Conservation (phyloP, 1,284 basidiomycete species). For the Bondarzewia mesenterica region DNA sequence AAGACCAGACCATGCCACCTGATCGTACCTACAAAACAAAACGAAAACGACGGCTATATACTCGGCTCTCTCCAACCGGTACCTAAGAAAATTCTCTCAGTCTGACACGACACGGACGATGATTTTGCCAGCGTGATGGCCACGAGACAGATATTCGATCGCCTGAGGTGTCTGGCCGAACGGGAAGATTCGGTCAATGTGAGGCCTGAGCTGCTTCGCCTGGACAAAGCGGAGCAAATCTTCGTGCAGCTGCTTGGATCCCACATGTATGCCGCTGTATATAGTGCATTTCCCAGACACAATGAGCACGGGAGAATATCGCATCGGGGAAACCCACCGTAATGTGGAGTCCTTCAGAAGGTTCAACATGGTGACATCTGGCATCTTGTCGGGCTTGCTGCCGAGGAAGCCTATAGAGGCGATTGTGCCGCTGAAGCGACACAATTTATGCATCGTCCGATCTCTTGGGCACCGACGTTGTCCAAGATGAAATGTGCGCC, state of each 20-base stretch:
- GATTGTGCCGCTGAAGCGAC: conserved; percentile 13
- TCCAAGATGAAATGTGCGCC: conserved; percentile 15
- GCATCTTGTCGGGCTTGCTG: background rate
- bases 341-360: background rate
- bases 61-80: too few relatives aligned
- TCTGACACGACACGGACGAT: conserved; percentile 15
- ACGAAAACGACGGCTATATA: too few relatives aligned
- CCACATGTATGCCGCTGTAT: conserved; percentile 3
- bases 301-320: background rate
- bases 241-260: conserved; percentile 21
- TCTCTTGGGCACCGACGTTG: conserved; percentile 16
- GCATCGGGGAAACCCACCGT: background rate
- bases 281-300: background rate
- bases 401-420: conserved; percentile 18
- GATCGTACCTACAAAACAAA: too few relatives aligned
- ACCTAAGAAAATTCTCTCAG: too few relatives aligned
- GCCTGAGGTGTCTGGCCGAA: conserved; percentile 30
- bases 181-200: conserved; percentile 31
- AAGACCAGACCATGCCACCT: too few relatives aligned
- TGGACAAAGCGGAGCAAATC: conserved; percentile 28
- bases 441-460: conserved; percentile 9
- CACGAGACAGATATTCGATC: conserved; percentile 26
- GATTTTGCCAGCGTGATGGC: conserved; percentile 30
- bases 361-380: background rate
- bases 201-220: conserved; percentile 23